Base-by-base conservation (phyloP, 1,284 basidiomycete species). In the Tilletia caries region DNA sequence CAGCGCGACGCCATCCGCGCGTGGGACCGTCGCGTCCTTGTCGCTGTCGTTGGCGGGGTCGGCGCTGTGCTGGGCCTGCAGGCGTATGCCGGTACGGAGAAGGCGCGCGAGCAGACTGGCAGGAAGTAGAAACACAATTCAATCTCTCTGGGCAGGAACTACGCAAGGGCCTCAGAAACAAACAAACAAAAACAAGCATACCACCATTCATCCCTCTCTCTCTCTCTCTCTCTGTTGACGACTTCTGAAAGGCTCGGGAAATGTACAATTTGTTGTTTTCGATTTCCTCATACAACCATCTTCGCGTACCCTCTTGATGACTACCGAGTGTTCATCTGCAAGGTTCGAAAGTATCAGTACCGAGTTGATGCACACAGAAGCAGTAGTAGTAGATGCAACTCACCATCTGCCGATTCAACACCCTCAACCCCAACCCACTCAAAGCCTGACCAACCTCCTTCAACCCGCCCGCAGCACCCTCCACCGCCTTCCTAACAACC, bases 11-110 rank as follows among this genome's bases (percentile, higher is more conserved):
- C 81, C 67, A 73, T 75, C 37, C 68, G 75, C 66, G 66, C 71
- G 18, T 77, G 74, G 71, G 81, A 82, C 72, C 69, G 73, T 27
- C 67, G 75, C 27, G 65, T 82, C n/a, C 33, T 82, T 34, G 74
- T 70, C 50, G 79, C 79, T 34, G 70, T 72, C 58, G 70, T 72
- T 12, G 79, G 81, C 41, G 81, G 80, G 32, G 58, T 81, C 25
- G 73, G 74, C 20, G 72, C 73, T 58, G 65, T 82, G 58, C 67
- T 82, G 43, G 81, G 81, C 12, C 32, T 50, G 29, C 34, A 71
- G n/a, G 69, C 71, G 12, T 78, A 75, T 73, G 72, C 70, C 65
- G 78, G 76, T 37, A 67, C 70, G 64, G 76, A 80, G 62, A 74
- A 73, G 2, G 76, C 76, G 2, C 74, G 72, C 52, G 73, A 78